phyloP scores from a whole-genome alignment of 2,329 filamentous ascomycete species.

The Curvularia lunata region DNA sequence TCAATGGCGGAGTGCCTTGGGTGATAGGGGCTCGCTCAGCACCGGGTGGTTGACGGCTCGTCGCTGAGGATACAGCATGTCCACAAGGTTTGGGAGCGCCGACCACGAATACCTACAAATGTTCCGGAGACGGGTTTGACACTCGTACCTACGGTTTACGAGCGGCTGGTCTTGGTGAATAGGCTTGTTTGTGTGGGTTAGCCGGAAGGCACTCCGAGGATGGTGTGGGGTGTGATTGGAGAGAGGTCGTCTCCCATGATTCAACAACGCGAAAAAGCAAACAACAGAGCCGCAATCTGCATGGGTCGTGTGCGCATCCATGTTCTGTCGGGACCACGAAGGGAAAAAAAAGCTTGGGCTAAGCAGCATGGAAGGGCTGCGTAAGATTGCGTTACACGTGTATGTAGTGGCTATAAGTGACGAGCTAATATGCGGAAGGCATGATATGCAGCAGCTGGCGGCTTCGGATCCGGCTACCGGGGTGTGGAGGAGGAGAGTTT shows the following conservation, averaged over 20 bases:
- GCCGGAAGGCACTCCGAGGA: conserved; percentile 5
- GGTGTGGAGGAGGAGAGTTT: conserved; percentile 6
- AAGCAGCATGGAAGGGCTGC: conserved; percentile 13
- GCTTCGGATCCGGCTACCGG: conserved; percentile 4
- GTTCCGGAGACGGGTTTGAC: conserved; percentile 10
- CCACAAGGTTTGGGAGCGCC: conserved; percentile 11
- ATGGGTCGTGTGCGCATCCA: neutral
- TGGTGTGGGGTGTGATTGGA: conserved; percentile 6
- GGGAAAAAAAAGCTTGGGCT: neutral
- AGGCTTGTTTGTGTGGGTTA: conserved; percentile 4
- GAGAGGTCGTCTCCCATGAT: neutral
- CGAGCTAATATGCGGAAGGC: neutral
- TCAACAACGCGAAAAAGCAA: conserved; percentile 5
- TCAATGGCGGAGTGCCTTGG: conserved; percentile 89
- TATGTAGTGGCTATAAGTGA: neutral
- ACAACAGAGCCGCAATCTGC: neutral
- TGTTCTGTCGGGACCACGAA: conserved; percentile 2
- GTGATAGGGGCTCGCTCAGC: conserved; percentile 82
- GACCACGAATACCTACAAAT: neutral
- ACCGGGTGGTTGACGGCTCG: conserved; percentile 74
- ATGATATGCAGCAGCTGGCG: conserved; percentile 7
- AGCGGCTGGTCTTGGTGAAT: conserved; percentile 4
- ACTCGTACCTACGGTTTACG: conserved; percentile 14
- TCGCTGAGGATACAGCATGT: conserved; percentile 30
- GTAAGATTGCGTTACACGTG: conserved; percentile 9